Evolutionary conservation across 108 stramenopile species (phyloP), one percentile per base, ranked within the genome.

Genomic region (Nitzschia palea): DNA sequence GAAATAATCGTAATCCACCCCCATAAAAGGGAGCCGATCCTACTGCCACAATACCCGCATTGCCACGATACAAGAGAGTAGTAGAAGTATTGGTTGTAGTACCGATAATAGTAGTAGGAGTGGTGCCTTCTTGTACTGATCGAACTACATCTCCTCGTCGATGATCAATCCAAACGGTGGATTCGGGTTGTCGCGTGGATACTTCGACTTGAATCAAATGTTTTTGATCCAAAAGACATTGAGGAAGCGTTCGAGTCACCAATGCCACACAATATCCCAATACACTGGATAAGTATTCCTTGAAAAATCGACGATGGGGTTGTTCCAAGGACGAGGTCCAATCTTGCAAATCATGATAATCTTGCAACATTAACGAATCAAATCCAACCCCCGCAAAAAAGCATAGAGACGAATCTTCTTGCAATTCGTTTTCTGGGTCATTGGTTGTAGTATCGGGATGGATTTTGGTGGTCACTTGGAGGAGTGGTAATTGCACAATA

Each of bases 381-480:
- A 83, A 87, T 12, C 89, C 89, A 14, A 76, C 56, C 28, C 89
- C 89, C 25, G 86, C 89, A 72, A 90, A 85, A 84, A 88, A 88
- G 70, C 86, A 87, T 20, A 85, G 63, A 28, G 59, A 44, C 31
- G 67, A 32, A 14, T 64, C 14, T 8, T 55, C 25, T 10, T 31
- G 53, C 29, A 33, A 9, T n/a, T 62, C n/a, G 35, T 67, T 55
- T 23, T 69, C 48, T 15, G 32, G 15, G 10, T 23, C 4, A 51
- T 37, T 25, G 29, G 68, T 67, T 25, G 42, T 50, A 47, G 61
- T 72, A 29, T 54, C 66, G 6, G 52, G n/a, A n/a, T n/a, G n/a
- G n/a, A n/a, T n/a, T n/a, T n/a, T 36, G 22, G 69, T 61, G 3
- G 58, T 63, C 2, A 88, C 80, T 70, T 83, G 70, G 63, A 88